Percentiles rank a stretch among this genome's conserved stretches.
phyloP scores from a whole-genome alignment of 163 green algal species.

The Scenedesmus sp. region DNA sequence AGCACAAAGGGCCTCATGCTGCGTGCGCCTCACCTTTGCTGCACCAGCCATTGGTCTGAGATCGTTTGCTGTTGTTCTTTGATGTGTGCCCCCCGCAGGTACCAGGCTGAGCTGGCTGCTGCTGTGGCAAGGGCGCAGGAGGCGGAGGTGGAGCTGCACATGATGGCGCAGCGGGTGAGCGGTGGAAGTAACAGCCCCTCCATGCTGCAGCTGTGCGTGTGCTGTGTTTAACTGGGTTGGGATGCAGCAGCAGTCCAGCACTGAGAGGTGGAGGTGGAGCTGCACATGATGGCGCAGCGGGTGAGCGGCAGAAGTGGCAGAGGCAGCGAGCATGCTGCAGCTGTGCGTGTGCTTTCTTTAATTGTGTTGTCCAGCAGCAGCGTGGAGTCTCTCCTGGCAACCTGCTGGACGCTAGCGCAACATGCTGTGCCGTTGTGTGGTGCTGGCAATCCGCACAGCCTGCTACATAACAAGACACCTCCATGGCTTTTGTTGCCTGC shows the following conservation, averaged over 20 bases:
- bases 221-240: no score
- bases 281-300: background rate
- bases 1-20: no score
- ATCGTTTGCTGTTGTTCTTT: background rate
- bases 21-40: background rate
- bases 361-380: no score
- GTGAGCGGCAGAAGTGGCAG: background rate
- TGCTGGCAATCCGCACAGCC: background rate
- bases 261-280: background rate
- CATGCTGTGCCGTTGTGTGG: background rate
- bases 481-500: background rate
- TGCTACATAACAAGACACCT: background rate
- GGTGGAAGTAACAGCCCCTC: background rate
- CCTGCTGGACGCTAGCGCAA: background rate
- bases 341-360: no score
- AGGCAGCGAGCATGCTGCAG: no score
- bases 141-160: conserved; percentile 25
- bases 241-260: background rate
- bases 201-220: background rate
- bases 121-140: conserved; percentile 23
- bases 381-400: background rate
- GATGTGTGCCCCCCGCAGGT: background rate
- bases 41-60: background rate
- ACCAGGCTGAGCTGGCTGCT: conserved; percentile 33
- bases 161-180: conserved; percentile 3